These are phyloP conservation scores for Camellia lanceoleosa DNA, from an alignment of 148 eudicot genomes.

Conservation along the genomic window DNA sequence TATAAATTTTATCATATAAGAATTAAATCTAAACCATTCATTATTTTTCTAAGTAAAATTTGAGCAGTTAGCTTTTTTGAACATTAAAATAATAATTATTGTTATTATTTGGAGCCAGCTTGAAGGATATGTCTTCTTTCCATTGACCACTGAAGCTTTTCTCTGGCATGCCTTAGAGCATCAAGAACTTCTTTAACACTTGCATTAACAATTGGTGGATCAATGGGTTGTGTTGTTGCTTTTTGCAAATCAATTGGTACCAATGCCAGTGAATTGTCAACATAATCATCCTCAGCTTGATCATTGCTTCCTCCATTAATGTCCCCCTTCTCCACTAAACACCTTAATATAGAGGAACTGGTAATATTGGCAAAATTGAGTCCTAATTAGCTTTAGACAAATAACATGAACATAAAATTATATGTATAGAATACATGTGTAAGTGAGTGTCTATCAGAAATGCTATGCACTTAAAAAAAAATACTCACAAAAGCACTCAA, in stretches of 20 bases:
- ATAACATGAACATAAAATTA: neutral
- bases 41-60: too few species aligned
- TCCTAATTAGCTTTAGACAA: too few species aligned
- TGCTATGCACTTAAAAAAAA: too few species aligned
- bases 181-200: conserved; percentile 58
- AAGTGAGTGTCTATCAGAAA: too few species aligned
- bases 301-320: conserved; percentile 3
- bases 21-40: too few species aligned
- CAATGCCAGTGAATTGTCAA: conserved; percentile 55
- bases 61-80: too few species aligned
- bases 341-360: conserved; percentile 14
- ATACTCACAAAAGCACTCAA: too few species aligned
- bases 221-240: conserved; percentile 6
- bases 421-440: too few species aligned
- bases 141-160: conserved; percentile 42
- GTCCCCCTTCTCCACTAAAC: conserved; percentile 6
- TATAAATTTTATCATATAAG: too few species aligned
- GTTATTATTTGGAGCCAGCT: conserved; percentile 29
- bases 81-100: neutral
- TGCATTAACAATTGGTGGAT: conserved; percentile 30
- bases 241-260: conserved; percentile 32
- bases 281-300: conserved; percentile 19
- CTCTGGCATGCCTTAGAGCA: conserved; percentile 41
- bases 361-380: neutral
- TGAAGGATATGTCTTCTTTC: conserved; percentile 34